Evolutionary conservation across 2,329 filamentous ascomycete species (phyloP).

Genomic region (Arthrinium phaeospermum): DNA sequence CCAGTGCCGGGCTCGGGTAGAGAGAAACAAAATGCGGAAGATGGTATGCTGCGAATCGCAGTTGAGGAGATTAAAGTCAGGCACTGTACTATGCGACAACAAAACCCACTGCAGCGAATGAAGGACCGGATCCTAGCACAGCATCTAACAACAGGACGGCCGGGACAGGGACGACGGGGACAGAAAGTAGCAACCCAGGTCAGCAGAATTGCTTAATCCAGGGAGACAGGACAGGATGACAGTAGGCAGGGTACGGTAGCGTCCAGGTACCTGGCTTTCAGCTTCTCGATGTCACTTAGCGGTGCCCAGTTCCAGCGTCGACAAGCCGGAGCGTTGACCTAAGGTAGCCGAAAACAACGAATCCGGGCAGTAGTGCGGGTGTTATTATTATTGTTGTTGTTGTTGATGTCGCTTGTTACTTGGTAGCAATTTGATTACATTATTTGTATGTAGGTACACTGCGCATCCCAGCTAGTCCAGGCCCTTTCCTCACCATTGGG

Average conservation of each 20-base stretch:
- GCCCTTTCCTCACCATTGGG: neutral
- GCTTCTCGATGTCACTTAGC: neutral
- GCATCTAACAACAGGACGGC: conserved; percentile 1
- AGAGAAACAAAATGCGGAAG: conserved; percentile 13
- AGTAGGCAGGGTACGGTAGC: neutral
- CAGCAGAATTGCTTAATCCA: neutral
- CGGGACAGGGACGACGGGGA: neutral
- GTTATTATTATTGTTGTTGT: conserved; percentile 18
- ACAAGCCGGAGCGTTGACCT: conserved; percentile 7
- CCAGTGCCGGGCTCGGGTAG: conserved; percentile 4
- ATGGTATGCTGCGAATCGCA: conserved; percentile 15
- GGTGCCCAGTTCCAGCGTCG: neutral
- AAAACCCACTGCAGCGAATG: conserved; percentile 15
- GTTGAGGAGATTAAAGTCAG: conserved; percentile 12
- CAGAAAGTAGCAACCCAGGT: neutral
- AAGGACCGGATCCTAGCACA: conserved; percentile 8
- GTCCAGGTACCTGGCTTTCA: conserved; percentile 6
- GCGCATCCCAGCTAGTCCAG: neutral
- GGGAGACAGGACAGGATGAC: neutral
- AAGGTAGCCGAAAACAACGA: conserved; percentile 15
- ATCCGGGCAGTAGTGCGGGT: conserved; percentile 4
- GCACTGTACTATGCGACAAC: conserved; percentile 6
- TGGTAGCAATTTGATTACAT: conserved; percentile 14
- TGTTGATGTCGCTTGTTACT: conserved; percentile 16
- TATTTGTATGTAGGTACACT: conserved; percentile 10